Base-by-base conservation (phyloP, 2,329 filamentous ascomycete species). In the Aureobasidium zeae region DNA sequence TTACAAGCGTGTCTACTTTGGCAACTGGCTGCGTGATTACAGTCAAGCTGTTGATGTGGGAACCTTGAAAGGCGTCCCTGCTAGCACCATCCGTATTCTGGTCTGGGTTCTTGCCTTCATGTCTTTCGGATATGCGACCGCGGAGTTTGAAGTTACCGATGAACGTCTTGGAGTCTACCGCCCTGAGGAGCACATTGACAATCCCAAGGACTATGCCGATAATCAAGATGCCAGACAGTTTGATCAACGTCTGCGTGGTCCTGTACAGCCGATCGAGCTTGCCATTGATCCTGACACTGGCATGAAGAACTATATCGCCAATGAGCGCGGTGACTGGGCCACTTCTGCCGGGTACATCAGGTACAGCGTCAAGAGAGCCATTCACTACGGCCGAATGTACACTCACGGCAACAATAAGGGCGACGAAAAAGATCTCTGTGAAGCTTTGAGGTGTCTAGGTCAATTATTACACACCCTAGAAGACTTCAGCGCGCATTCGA, bases 11-110 rank as follows among this genome's bases (percentile, higher is more conserved):
- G 84, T 93, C 51, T 95, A 95, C 69, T 95, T 95, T 68, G 88
- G 88, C 51, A 95, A 94, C 69, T 94, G 88, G 88, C 76, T 94
- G 24, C 77, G 78, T 45, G 88, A 95, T 65, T 95, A 95, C 65
- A 91, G 84, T 42, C 88, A 95, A 64, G 88, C 87, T 49, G 84
- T 94, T 55, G 88, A 95, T 62, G 85, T 94, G 37, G 88, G 86
- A 49, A 93, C 86, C 3, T 77, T 94, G 65, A 94, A 94, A 68
- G 77, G 81, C 55, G 87, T 95, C 50, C 89, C 84, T 45, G 82
- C 86, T 39, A 86, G 94, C 64, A 87, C 87, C 47, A 94, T 95
- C 57, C 81, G 88, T 24, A 83, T 95, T 36, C 70, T 94, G 11
- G 76, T 95, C 44, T 94, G 84, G 72, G 77, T 95, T 33, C 73